A percentile compares a stretch with the other conserved stretches of the same genome.
These are phyloP conservation scores for Sclerospora graminicola DNA, from an alignment of 352 stramenopile species.

Conservation along the genomic window DNA sequence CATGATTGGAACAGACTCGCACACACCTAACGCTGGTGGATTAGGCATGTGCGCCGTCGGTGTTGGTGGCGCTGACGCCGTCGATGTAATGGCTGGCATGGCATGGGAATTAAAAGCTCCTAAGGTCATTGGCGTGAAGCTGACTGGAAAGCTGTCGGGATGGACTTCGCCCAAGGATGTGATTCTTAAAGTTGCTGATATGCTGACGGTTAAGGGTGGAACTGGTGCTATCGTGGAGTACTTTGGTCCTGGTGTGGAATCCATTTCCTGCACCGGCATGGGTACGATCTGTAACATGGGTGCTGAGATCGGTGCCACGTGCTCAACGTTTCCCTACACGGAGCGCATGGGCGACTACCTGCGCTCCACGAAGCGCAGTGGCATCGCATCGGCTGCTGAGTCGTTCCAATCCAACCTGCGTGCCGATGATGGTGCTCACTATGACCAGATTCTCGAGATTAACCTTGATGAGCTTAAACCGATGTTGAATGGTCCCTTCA, in stretches of 20 bases:
- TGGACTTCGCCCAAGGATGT: slow-evolving; percentile 92
- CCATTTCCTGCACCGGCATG: slow-evolving; percentile 91
- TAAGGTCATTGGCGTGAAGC: slow-evolving; percentile 91
- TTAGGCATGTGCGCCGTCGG: slow-evolving; percentile 90
- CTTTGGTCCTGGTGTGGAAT: slow-evolving; percentile 88
- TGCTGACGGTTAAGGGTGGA: slow-evolving; percentile 90
- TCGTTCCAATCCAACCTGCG: slow-evolving; percentile 82
- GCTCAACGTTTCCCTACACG: slow-evolving; percentile 91
- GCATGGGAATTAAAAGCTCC: slow-evolving; percentile 92
- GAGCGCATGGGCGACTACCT: slow-evolving; percentile 90
- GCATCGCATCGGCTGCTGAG: slow-evolving; percentile 83
- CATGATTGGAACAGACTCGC: slow-evolving; percentile 93
- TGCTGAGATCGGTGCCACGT: slow-evolving; percentile 90
- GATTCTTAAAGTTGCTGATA: slow-evolving; percentile 91
- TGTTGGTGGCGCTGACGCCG: slow-evolving; percentile 87
- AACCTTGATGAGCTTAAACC: slow-evolving; percentile 87
- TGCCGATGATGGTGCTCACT: slow-evolving; percentile 86
- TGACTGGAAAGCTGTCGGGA: slow-evolving; percentile 88
- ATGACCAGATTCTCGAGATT: slow-evolving; percentile 92
- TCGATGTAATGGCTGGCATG: slow-evolving; percentile 92
- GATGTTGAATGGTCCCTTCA: slow-evolving; percentile 89
- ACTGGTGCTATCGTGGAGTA: slow-evolving; percentile 92
- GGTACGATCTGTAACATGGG: slow-evolving; percentile 95
- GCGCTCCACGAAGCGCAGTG: slow-evolving; percentile 79
- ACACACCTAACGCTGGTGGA: slow-evolving; percentile 90